Conservation (phyloP, 768 basidiomycete species). For the Calocera cornea region DNA sequence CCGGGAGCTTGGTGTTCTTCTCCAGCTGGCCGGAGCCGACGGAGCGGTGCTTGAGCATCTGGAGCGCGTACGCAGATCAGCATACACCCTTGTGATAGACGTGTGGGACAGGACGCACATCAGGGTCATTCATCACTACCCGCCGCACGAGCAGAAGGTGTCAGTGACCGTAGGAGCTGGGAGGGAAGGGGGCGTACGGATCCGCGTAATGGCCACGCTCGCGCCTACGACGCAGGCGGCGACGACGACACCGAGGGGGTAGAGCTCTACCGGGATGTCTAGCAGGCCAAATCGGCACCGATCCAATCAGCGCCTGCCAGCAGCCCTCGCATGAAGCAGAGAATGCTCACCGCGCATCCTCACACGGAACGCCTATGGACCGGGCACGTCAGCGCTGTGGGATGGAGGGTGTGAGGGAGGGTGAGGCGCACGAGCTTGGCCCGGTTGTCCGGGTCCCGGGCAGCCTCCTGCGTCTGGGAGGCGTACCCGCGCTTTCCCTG, state of each 20-base stretch:
- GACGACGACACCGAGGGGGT: neutral
- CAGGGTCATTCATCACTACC: neutral
- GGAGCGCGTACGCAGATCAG: too few species aligned
- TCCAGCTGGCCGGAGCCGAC: neutral
- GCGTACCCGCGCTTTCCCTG: neutral
- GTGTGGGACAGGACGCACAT: neutral
- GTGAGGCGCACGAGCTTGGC: neutral
- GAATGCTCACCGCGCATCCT: neutral
- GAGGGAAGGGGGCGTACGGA: neutral
- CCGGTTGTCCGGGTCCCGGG: neutral
- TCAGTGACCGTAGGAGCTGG: neutral
- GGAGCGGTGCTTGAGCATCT: neutral
- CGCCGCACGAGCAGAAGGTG: neutral
- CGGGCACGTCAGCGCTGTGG: neutral
- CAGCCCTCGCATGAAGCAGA: neutral
- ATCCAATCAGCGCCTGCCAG: neutral
- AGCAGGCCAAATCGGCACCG: neutral
- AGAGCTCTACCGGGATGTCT: neutral
- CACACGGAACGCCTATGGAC: neutral
- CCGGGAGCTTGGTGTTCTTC: neutral
- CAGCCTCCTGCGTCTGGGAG: neutral
- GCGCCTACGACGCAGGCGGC: neutral
- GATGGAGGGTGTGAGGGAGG: neutral
- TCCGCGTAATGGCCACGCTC: neutral
- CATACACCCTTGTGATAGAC: neutral